These are phyloP conservation scores for Lachnellula cervina DNA, from an alignment of 2,329 filamentous ascomycete species.

Conservation along the genomic window DNA sequence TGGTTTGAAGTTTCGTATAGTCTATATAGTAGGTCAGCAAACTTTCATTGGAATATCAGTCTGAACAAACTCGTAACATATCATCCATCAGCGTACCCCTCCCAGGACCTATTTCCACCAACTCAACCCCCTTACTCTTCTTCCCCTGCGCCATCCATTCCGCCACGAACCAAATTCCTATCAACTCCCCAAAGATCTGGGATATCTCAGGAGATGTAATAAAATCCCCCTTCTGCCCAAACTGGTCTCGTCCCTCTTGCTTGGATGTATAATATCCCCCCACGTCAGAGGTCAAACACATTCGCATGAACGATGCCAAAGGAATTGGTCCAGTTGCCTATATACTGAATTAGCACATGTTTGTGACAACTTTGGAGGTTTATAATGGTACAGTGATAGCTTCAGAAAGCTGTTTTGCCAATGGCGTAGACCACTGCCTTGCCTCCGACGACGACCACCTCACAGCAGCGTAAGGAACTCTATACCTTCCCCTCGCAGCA, in stretches of 20 bases:
- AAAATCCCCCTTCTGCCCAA: slow-evolving; percentile 91
- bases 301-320: slow-evolving; percentile 94
- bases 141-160: slow-evolving; percentile 94
- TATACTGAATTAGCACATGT: slow-evolving; percentile 31
- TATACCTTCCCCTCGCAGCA: slow-evolving; percentile 16
- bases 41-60: neutral
- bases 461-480: slow-evolving; percentile 12
- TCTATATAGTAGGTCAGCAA: slow-evolving; percentile 46
- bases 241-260: slow-evolving; percentile 70
- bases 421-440: slow-evolving; percentile 77
- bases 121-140: slow-evolving; percentile 67
- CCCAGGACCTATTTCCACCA: slow-evolving; percentile 92
- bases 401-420: slow-evolving; percentile 81
- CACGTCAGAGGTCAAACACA: slow-evolving; percentile 87
- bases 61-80: slow-evolving; percentile 68
- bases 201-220: slow-evolving; percentile 97
- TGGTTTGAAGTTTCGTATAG: slow-evolving; percentile 74
- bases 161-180: slow-evolving; percentile 90
- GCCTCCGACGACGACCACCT: slow-evolving; percentile 29
- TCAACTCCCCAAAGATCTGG: slow-evolving; percentile 90
- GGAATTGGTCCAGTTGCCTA: slow-evolving; percentile 85
- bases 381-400: slow-evolving; percentile 67
- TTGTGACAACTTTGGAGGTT: neutral
- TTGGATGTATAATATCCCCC: slow-evolving; percentile 90
- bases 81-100: slow-evolving; percentile 97